Base-by-base conservation (phyloP, 1,284 basidiomycete species). In the Pterulicium gracile region DNA sequence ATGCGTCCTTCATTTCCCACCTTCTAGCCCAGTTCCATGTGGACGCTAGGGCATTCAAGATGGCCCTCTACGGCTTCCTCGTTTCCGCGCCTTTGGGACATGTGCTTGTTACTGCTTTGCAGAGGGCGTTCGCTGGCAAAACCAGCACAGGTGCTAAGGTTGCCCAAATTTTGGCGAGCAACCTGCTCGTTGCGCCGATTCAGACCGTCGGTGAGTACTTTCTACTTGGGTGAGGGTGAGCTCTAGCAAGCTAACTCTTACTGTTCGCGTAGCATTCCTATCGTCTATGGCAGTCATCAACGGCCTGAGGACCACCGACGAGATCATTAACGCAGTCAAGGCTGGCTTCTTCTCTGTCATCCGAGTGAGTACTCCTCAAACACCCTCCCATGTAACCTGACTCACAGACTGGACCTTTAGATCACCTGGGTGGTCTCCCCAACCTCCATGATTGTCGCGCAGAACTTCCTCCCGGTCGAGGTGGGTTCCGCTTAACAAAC, bases 61-160 rank as follows among this genome's bases (percentile, higher is more conserved):
- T 93, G 83, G 82, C 79, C 2, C 49, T 85, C 21, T 93, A 91
- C 56, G 91, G 90, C 52, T 81, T 86, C 66, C 72, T 85, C 52
- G 72, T 92, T 46, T 88, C 87, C n/a, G 90, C 89, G 3, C 90
- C 91, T 2, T 61, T 93, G 35, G 73, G 79, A 40, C 91, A 93
- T 58, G 64, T 75, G 59, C 77, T 92, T 50, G 73, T 87, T 27
- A 79, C 80, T 44, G 55, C 71, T 22, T 65, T 93, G 45, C 88
- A 91, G 61, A 81, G 74, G 52, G 73, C 73, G 3, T 92, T 94
- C 57, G 77, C 77, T 0, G 89, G 89, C 34, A 82, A 73, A 62
- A 83, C 79, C n/a, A 75, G 79, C 5, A 62, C 77, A 18, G 65
- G 68, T 18, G 81, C 82, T 47, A 84, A 78, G 63, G 58, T 92